Conservation (phyloP, 176 grass and related monocot species). For the Hordeum marinum region DNA sequence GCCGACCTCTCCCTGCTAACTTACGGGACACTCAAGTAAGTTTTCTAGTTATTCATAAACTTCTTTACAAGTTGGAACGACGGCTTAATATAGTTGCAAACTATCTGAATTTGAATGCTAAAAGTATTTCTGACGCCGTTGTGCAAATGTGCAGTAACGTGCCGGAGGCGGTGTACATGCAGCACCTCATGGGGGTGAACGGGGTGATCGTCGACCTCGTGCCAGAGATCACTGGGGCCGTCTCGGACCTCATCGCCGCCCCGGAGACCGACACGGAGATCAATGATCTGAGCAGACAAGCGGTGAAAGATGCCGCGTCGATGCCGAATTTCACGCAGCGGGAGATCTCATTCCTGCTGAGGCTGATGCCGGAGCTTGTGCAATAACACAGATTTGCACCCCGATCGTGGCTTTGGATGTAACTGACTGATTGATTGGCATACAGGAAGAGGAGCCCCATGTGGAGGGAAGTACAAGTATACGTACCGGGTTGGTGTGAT, state of each 20-base stretch:
- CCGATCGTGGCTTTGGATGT: neutral
- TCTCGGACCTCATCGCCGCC: constrained; percentile 36
- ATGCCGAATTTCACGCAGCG: constrained; percentile 62
- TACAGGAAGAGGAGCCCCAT: constrained; percentile 12
- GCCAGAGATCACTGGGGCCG: constrained; percentile 65
- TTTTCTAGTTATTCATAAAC: neutral
- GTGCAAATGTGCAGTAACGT: constrained; percentile 58
- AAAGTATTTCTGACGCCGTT: neutral
- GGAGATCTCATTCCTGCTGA: constrained; percentile 79
- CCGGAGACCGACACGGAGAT: neutral
- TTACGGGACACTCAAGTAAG: constrained; percentile 84
- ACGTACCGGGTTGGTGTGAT: neutral
- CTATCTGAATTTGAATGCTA: neutral
- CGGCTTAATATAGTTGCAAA: too few species aligned
- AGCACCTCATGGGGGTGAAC: constrained; percentile 83
- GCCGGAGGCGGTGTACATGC: constrained; percentile 85
- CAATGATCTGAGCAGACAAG: neutral
- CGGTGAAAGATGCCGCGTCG: neutral
- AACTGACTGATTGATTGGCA: neutral
- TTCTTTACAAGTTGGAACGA: neutral
- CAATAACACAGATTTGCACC: constrained; percentile 27
- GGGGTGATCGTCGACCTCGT: constrained; percentile 89
- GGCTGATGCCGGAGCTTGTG: constrained; percentile 87
- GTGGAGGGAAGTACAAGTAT: neutral
- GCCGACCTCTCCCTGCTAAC: constrained; percentile 69